Percentiles rank a stretch among this genome's conserved stretches.
phyloP scores from a whole-genome alignment of 1,284 basidiomycete species.

The Marasmius tenuissimus region DNA sequence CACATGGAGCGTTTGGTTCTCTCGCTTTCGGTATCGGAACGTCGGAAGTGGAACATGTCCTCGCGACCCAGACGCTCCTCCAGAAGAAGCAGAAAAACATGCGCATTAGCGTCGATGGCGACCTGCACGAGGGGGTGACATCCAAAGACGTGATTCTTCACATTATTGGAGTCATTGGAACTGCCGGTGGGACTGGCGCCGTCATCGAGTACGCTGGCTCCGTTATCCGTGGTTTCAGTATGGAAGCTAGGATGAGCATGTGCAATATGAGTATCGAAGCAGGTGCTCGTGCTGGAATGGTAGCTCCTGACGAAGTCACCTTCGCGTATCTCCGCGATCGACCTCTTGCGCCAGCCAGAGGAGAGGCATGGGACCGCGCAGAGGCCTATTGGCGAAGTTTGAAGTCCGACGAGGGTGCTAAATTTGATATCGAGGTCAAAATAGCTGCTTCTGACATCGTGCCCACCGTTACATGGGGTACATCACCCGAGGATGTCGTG shows the following conservation, averaged over 20 bases:
- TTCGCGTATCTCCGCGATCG: constrained; percentile 87
- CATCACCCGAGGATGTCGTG: constrained; percentile 91
- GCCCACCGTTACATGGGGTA: constrained; percentile 96
- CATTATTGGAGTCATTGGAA: constrained; percentile 93
- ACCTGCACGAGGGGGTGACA: constrained; percentile 83
- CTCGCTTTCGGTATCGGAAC: constrained; percentile 97
- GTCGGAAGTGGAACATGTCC: constrained; percentile 95
- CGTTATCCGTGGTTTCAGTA: constrained; percentile 88
- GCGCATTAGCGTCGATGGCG: constrained; percentile 90
- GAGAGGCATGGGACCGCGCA: constrained; percentile 88
- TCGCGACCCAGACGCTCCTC: constrained; percentile 92
- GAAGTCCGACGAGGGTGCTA: constrained; percentile 84
- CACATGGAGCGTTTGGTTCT: constrained; percentile 95
- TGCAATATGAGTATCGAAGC: constrained; percentile 99
- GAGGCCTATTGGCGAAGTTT: constrained; percentile 89
- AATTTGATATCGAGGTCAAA: constrained; percentile 87
- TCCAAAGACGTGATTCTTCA: constrained; percentile 96
- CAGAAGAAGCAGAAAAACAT: constrained; percentile 96
- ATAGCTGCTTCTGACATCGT: constrained; percentile 89
- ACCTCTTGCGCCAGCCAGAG: constrained; percentile 79
- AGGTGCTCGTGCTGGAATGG: constrained; percentile 93
- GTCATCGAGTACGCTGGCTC: constrained; percentile 95
- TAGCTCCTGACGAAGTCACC: constrained; percentile 91
- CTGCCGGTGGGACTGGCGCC: constrained; percentile 90
- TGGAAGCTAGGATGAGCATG: constrained; percentile 96